These are phyloP conservation scores for Schwanniomyces yamadae DNA, from an alignment of 805 yeast species.

Conservation along the genomic window DNA sequence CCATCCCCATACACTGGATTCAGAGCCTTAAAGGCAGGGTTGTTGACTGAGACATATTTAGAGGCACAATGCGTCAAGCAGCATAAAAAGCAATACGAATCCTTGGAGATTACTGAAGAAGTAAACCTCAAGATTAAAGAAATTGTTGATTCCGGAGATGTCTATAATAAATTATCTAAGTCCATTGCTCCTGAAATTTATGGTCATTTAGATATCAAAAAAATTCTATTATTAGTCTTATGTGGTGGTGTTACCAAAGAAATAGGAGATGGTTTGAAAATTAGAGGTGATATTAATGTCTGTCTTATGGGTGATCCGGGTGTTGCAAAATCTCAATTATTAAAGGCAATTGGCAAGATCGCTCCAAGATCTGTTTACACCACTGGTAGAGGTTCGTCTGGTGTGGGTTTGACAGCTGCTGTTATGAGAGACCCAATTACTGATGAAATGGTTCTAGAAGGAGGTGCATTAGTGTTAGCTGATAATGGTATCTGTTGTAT, in stretches of 20 bases:
- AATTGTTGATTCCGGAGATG: slow-evolving; percentile 61
- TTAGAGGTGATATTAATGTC: slow-evolving; percentile 94
- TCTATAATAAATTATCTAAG: slow-evolving; percentile 75
- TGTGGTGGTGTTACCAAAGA: slow-evolving; percentile 96
- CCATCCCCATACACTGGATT: slow-evolving; percentile 97
- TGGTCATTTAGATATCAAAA: slow-evolving; percentile 92
- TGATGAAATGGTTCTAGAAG: slow-evolving; percentile 96
- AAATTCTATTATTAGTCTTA: slow-evolving; percentile 76
- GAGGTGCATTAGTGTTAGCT: slow-evolving; percentile 95
- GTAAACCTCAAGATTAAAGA: slow-evolving; percentile 54
- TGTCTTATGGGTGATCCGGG: slow-evolving; percentile 99
- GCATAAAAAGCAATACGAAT: slow-evolving; percentile 84
- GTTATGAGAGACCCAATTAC: slow-evolving; percentile 99
- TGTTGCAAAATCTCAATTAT: slow-evolving; percentile 95
- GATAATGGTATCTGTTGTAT: slow-evolving; percentile 98
- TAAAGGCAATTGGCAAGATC: slow-evolving; percentile 85
- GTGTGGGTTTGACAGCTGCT: slow-evolving; percentile 98
- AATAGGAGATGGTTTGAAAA: slow-evolving; percentile 94
- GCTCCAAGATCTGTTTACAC: slow-evolving; percentile 97
- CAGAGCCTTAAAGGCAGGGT: slow-evolving; percentile 87
- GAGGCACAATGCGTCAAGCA: slow-evolving; percentile 85
- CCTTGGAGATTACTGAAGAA: slow-evolving; percentile 55
- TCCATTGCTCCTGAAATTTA: slow-evolving; percentile 97
- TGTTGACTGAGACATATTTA: slow-evolving; percentile 88
- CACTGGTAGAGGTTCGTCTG: slow-evolving; percentile 98